A percentile compares a stretch with the other conserved stretches of the same genome.
Conservation (phyloP, 208 protist genomes). For the Leishmania turanica region DNA sequence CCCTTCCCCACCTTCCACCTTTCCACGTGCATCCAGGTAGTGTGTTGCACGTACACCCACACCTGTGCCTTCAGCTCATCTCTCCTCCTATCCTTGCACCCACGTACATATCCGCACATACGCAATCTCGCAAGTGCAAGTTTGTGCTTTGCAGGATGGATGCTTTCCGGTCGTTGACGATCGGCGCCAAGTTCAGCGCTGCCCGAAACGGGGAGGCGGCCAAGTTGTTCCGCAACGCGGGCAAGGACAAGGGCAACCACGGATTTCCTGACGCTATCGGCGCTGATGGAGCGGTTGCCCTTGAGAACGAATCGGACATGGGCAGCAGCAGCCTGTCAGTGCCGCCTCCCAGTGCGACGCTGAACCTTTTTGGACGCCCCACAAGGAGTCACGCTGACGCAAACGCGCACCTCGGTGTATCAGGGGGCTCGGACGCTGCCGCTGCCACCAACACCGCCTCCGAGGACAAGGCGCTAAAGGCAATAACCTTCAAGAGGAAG, state of each 20-base stretch:
- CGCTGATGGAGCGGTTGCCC: conserved; percentile 5
- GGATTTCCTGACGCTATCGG: conserved; percentile 14
- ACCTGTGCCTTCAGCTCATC: not conserved
- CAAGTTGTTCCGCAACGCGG: conserved; percentile 52
- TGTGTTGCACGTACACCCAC: not conserved
- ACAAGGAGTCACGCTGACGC: not conserved
- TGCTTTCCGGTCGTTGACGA: conserved; percentile 61
- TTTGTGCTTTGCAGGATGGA: conserved; percentile 39
- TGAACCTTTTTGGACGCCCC: conserved; percentile 57
- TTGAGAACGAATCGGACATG: conserved; percentile 13
- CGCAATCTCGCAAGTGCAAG: not conserved
- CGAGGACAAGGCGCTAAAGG: conserved; percentile 56
- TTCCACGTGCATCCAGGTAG: not conserved
- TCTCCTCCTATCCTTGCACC: not conserved
- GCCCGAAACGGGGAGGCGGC: conserved; percentile 54
- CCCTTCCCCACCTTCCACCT: too few relatives aligned
- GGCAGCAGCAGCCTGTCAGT: conserved; percentile 39
- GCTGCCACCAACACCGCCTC: not conserved
- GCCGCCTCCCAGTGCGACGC: conserved; percentile 45
- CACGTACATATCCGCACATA: not conserved
- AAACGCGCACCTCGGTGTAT: not conserved
- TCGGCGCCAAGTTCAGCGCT: conserved; percentile 63
- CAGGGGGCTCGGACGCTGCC: conserved; percentile 4
- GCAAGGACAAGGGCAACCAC: conserved; percentile 24
- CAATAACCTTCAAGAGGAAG: conserved; percentile 79